Base-by-base conservation (phyloP, 2,329 filamentous ascomycete species). In the Colletotrichum sojae region DNA sequence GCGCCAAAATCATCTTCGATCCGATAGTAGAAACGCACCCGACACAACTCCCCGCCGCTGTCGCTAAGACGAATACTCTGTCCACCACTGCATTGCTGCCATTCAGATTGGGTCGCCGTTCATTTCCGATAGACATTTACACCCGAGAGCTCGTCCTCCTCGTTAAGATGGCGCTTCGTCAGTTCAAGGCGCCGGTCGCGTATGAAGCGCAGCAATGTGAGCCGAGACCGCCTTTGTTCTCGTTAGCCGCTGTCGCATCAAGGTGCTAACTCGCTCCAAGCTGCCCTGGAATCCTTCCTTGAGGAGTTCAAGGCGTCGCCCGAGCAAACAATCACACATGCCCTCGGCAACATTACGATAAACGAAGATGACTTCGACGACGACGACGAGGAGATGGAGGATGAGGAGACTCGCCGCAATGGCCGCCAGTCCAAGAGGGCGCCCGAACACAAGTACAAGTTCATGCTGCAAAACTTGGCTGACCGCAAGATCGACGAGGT, bases 311-410 rank as follows among this genome's bases (percentile, higher is more conserved):
- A 99, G 84, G 91, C 91, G 63, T 91, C 86, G 77, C 92, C 84
- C 65, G 89, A 86, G 80, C 88, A 86, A 69, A 88, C 91, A 69
- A 90, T 97, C 73, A 90, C 93, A 46, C 91, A 95, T 78, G 94
- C 94, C 52, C 88, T 99, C 55, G 90, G 94, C 74, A 90, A 92
- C 73, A 90, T 99, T 75, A 92, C 92, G 76, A 92, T 99, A 72
- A 92, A 94, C 79, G 95, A 94, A 77, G 92, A 97, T 81, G 92
- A 92, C 74, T 87, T 93, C 49, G 94, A 92, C 80, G 95, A 97
- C 80, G 95, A 97, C 76, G 94, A 97, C 76, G 94, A 98, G 76
- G 93, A 97, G 77, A 94, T 97, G 90, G 94, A 97, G 78, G 92
- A 95, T 75, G 88, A 90, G 71, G 91, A 93, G 71, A 89, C 89